phyloP scores from a whole-genome alignment of 176 grass and related monocot genomes.

The Bolboschoenus planiculmis region DNA sequence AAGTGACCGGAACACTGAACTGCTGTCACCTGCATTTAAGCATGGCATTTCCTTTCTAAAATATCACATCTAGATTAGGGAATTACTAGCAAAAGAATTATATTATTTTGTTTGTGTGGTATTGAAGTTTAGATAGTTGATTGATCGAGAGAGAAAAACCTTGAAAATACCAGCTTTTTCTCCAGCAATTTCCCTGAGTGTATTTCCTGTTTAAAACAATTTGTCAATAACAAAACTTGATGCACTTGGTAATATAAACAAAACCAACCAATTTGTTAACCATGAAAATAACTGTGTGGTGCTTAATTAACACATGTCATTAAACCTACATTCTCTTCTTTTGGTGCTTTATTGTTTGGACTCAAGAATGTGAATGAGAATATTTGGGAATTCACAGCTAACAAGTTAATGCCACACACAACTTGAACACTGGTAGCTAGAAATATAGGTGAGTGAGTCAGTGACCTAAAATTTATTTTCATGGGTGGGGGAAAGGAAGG shows the following conservation, averaged over 20 bases:
- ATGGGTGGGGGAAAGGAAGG: background rate
- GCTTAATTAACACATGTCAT: background rate
- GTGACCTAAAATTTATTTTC: background rate
- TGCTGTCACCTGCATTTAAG: conserved; percentile 18
- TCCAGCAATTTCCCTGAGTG: conserved; percentile 62
- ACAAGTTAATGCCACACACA: background rate
- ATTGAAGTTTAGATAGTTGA: background rate
- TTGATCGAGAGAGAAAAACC: conserved; percentile 31
- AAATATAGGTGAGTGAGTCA: background rate
- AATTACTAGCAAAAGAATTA: background rate
- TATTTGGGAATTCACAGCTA: conserved; percentile 3
- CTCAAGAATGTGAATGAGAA: background rate
- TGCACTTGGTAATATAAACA: background rate
- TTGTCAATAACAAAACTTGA: background rate
- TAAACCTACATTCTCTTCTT: conserved; percentile 12
- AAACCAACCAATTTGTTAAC: background rate
- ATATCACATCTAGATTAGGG: background rate
- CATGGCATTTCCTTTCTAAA: conserved; percentile 43
- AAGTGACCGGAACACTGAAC: conserved; percentile 63
- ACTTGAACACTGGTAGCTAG: background rate
- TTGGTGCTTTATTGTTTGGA: background rate
- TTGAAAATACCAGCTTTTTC: conserved; percentile 90
- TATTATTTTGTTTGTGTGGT: background rate
- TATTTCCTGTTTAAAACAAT: conserved; percentile 52
- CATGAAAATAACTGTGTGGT: background rate